Evolutionary conservation across 2,329 filamentous ascomycete genomes (phyloP), one percentile per base, ranked within the genome.

Genomic region (Aspergillaceae sp.): DNA sequence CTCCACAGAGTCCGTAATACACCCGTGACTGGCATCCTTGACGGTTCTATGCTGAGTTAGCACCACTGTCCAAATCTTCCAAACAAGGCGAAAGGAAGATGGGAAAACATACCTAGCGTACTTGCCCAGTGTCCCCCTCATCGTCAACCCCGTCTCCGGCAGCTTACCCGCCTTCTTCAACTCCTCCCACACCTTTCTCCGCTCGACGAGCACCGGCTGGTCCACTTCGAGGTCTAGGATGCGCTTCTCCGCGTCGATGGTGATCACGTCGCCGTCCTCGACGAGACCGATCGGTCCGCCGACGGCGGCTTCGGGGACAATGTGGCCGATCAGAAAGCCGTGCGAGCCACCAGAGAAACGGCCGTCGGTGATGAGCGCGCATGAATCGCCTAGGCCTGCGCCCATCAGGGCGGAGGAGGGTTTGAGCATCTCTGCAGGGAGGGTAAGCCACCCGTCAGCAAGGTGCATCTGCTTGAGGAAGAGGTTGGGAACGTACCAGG

Each of bases 321-420:
- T 85, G 68, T 92, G 87, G 1, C 87, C 87, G 58, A 92, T 91
- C 56, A 92, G 73, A 77, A 92, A 92, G 35, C 87, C 87, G 76
- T 92, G 87, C 51, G 80, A 85, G 44, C 86, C 88, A 48, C 88
- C 88, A 6, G 65, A 68, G 61, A 69, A 69, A 42, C 67, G 64
- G 27, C 83, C 83, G 57, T 87, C 84, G 1, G 84, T 87, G 65
- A 87, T 82, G 34, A 87, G 71, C 3, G 84, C 84, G 26, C 83
- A 79, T 51, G 86, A 82, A 48, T 83, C 71, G 40, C 83, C 83
- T 7, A 86, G 75, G 10, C 83, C 83, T 19, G 81, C 81, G 11
- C 83, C 83, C 83, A 87, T 87, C 62, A 87, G 83, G 29, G 82
- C 82, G 8, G 81, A 81, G 42, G 75, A 80, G 42, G 83, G 82